Base-by-base conservation (phyloP, 495 filamentous ascomycete genomes). In the Thozetella sp. region DNA sequence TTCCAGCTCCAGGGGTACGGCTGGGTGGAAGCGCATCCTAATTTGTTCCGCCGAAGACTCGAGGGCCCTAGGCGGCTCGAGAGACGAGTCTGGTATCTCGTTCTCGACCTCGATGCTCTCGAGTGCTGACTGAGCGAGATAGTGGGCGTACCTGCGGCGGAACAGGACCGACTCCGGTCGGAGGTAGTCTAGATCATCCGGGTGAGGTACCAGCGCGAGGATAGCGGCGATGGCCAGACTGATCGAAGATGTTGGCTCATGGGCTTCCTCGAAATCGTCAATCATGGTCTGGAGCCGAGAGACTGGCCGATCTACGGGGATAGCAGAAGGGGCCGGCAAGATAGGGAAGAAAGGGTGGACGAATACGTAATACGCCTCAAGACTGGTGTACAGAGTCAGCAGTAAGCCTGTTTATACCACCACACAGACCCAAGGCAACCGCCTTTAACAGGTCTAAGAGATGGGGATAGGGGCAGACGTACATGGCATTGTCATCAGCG, bases 281-380 rank as follows among this genome's bases (percentile, higher is more conserved):
- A 78, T 66, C 51, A 71, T 73, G 4, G 74, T 76, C 46, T 79
- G 75, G 3, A 72, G 61, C 27, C 75, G 72, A 43, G 80, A 67
- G 25, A 82, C 56, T 3, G 80, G 80, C 46, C 73, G 68, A 64
- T 86, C 84, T 15, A 66, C 10, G 10, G 43, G 64, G 22, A 67
- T 70, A 22, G 72, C 72, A 4, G 73, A 69, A n/a, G 83, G 76
- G 3, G 85, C 79, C 10, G 85, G 83, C 50, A 88, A 62, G 53
- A 88, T 82, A 2, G 85, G 84, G 52, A 88, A 84, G 66, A 83
- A 86, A 19, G 71, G 65, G 67, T 87, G 83, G 45, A 86, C 83
- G 64, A 81, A 86, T 25, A 83, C 79, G 62, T 86, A 87, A 63
- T 86, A 86, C 23, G 83, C 85, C 54, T 82, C 82, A 54, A 87